These are phyloP conservation scores for Penicillium sp. DNA, from an alignment of 2,329 filamentous ascomycete genomes.

Conservation along the genomic window DNA sequence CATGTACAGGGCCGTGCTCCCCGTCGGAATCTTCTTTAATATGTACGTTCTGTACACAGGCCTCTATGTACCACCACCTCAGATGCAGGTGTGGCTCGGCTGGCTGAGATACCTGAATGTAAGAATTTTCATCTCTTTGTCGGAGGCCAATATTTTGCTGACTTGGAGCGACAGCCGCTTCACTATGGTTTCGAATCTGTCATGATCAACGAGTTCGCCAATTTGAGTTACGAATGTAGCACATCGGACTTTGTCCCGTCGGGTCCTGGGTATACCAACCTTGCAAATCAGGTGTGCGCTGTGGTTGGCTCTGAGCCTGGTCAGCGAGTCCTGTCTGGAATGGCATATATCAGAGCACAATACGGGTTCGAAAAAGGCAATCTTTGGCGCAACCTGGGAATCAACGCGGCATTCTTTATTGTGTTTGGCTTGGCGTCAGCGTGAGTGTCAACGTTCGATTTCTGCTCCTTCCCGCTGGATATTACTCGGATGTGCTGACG, in stretches of 20 bases:
- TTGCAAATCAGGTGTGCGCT: neutral
- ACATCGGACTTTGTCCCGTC: neutral
- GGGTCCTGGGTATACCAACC: neutral
- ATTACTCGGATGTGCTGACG: neutral
- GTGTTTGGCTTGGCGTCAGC: neutral
- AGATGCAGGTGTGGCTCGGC: slow-evolving; percentile 70
- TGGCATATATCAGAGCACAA: neutral
- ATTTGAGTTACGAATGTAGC: neutral
- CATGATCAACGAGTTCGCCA: neutral
- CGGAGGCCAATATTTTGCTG: neutral
- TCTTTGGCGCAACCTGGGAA: neutral
- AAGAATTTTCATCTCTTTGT: too few species aligned
- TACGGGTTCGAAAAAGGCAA: neutral
- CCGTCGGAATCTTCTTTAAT: slow-evolving; percentile 60
- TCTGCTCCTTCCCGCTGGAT: too few species aligned
- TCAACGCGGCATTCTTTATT: neutral
- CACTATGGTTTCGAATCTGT: neutral
- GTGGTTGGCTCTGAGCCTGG: neutral
- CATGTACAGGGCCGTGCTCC: neutral
- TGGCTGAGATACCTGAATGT: slow-evolving; percentile 73
- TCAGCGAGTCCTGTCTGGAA: neutral
- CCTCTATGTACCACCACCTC: slow-evolving; percentile 73
- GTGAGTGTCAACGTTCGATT: neutral
- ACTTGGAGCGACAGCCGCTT: neutral
- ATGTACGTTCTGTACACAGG: slow-evolving; percentile 76